Evolutionary conservation across 1,284 basidiomycete species (phyloP).

Genomic region (Vanrija humicola): DNA sequence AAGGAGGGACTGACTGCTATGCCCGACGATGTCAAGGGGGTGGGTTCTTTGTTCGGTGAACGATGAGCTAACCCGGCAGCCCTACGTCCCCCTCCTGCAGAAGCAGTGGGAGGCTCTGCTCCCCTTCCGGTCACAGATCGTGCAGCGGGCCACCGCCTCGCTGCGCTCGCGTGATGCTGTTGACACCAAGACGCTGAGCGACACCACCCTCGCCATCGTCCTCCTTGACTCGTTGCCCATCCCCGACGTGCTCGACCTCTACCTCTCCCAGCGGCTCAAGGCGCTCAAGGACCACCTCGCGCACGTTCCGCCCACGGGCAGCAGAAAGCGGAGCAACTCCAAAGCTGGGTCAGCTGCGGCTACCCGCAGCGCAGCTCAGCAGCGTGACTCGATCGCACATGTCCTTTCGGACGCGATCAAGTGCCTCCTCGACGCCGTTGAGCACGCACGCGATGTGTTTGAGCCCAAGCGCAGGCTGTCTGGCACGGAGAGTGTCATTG

Average conservation of each 20-base stretch:
- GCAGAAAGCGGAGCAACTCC: background rate
- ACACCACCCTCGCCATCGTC: slow-evolving; percentile 72
- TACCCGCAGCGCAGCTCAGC: slow-evolving; percentile 18
- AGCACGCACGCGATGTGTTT: slow-evolving; percentile 31
- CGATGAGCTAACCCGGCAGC: slow-evolving; percentile 14
- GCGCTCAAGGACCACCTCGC: slow-evolving; percentile 54
- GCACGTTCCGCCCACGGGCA: slow-evolving; percentile 8
- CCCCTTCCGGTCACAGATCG: slow-evolving; percentile 77
- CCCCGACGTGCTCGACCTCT: slow-evolving; percentile 63
- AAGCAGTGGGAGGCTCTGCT: slow-evolving; percentile 84
- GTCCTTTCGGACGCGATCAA: slow-evolving; percentile 35
- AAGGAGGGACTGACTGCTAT: slow-evolving; percentile 39
- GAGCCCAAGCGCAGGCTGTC: slow-evolving; percentile 12
- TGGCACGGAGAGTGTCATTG: slow-evolving; percentile 29
- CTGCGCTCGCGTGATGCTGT: slow-evolving; percentile 55
- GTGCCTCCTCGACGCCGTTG: slow-evolving; percentile 35
- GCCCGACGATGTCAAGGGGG: slow-evolving; percentile 30
- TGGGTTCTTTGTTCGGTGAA: slow-evolving; percentile 11
- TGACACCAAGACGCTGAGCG: slow-evolving; percentile 60
- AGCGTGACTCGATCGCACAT: slow-evolving; percentile 24
- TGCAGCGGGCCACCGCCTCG: slow-evolving; percentile 71
- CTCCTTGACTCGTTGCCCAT: slow-evolving; percentile 76
- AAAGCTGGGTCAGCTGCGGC: background rate
- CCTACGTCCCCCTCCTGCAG: slow-evolving; percentile 66
- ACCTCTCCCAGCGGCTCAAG: slow-evolving; percentile 68